Conservation (phyloP, 2,329 filamentous ascomycete genomes). For the Neofusicoccum umdonicola region DNA sequence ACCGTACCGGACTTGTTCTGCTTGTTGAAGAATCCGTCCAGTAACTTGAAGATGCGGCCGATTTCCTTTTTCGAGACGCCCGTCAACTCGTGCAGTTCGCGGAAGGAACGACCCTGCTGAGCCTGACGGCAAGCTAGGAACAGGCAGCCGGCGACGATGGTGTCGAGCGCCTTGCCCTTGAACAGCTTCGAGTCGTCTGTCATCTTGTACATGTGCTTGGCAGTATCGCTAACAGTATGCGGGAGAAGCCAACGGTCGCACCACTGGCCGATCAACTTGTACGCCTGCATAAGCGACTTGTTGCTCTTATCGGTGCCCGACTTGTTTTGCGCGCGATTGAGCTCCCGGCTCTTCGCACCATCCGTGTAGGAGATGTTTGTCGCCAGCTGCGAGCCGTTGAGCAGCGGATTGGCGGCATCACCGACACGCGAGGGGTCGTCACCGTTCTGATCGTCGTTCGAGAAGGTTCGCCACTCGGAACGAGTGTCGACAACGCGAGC, state of each 20-base stretch:
- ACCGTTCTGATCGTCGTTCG: constrained; percentile 94
- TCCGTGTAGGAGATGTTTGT: constrained; percentile 78
- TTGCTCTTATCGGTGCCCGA: constrained; percentile 77
- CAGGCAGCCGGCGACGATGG: constrained; percentile 92
- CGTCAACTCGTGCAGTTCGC: constrained; percentile 90
- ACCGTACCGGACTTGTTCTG: constrained; percentile 39
- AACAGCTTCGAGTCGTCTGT: constrained; percentile 90
- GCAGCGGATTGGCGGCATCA: constrained; percentile 83
- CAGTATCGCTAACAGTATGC: constrained; percentile 70
- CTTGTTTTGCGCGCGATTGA: constrained; percentile 82
- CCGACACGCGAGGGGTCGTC: constrained; percentile 98
- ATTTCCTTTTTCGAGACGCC: constrained; percentile 97
- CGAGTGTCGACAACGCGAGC: constrained; percentile 92
- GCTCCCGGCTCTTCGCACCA: constrained; percentile 64
- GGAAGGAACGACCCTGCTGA: constrained; percentile 82
- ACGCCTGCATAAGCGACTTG: constrained; percentile 74
- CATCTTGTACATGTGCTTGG: constrained; percentile 93
- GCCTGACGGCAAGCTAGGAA: constrained; percentile 96
- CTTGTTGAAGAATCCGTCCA: constrained; percentile 83
- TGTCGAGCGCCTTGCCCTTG: constrained; percentile 92
- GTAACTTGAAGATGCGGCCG: constrained; percentile 86
- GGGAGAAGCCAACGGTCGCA: constrained; percentile 74
- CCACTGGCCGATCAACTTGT: constrained; percentile 84
- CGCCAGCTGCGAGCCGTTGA: constrained; percentile 85
- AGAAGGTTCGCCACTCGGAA: constrained; percentile 98